Evolutionary conservation across 2,329 filamentous ascomycete genomes (phyloP), one percentile per base, ranked within the genome.

Genomic region (Diplodia scrobiculata): DNA sequence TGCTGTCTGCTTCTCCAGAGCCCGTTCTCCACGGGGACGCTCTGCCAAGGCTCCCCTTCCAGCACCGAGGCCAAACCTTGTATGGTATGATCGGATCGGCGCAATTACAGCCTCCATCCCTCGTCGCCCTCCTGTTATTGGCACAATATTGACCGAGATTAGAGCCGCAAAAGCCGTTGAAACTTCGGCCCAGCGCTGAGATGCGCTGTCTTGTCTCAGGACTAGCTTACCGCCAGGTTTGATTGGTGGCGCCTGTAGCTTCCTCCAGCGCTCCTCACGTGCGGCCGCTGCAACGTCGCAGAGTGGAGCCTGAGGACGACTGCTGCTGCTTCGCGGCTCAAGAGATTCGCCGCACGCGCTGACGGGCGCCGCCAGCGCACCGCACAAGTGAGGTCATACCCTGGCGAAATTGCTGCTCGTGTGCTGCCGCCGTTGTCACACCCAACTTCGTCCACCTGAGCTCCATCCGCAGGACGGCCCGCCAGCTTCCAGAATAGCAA

Each of bases 81-180:
- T 17, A 36, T 36, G 58, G 58, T 36, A 62, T 62, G 58, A 62
- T 62, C 58, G 5, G 58, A 62, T 62, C 58, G 58, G 58, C 58
- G 58, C 45, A 62, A 62, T 62, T 62, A 62, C 45, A n/a, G 27
- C 58, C 58, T 36, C 58, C n/a, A 25, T 34, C 27, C 55, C 41
- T 60, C 34, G n/a, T 45, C 53, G 53, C 11, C 36, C 53, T 41
- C 34, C 55, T 60, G 55, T 47, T 47, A 60, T 60, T 62, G 41
- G 58, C 45, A 50, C 58, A 50, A 48, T 62, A 62, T 62, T 62
- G 58, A 62, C 58, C 58, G 58, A 62, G 50, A 62, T 62, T 62
- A 62, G 58, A 62, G 58, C 58, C 58, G 58, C 58, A 62, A 62
- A 45, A 50, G 58, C 58, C 58, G 58, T 62, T 62, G 58, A 50